Base-by-base conservation (phyloP, 2,329 filamentous ascomycete species). In the Scedosporium aurantiacum region DNA sequence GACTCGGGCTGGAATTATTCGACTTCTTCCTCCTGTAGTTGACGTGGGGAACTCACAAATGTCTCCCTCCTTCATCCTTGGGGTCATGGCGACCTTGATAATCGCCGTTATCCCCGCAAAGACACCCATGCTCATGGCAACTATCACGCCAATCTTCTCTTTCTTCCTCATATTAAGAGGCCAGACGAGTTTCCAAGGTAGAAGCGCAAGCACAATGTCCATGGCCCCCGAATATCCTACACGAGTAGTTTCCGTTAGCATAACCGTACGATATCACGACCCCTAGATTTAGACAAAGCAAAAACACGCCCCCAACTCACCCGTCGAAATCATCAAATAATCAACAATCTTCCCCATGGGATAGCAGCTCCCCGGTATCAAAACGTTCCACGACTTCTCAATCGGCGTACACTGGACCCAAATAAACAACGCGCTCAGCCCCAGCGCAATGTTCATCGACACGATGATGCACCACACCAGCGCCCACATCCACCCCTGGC, bases 351-450 rank as follows among this genome's bases (percentile, higher is more conserved):
- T 57, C 14, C 52, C 56, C 21, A 60, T 40, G 6, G 59, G 62
- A 61, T 63, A 66, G 61, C 69, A 71, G 5, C 64, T 65, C 4
- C 68, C 69, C 8, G 63, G 45, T 1, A 65, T 61, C 2, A 60
- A 55, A 5, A 57, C 60, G 5, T 66, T 61, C 62, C 69, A 70
- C 3, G 64, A 63, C 64, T 68, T 69, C 40, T 66, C 55, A n/a
- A 69, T 59, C 0, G 69, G 69, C 43, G 63, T 63, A 55, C 68
- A 70, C 40, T 66, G 66, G 7, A 70, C 64, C 64, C 69, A 71
- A 14, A 66, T 64, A 21, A 70, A 65, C 2, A 69, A 54, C 12
- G 67, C 66, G 32, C 60, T 64, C 28, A 65, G 18, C 2, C 66
- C 64, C 45, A 67, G 61, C 21, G 67, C 52, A 28, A 68, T 57